A percentile compares a stretch with the other conserved stretches of the same genome.
These are phyloP conservation scores for Xanthoconium stramineum DNA, from an alignment of 768 basidiomycete species.

Conservation along the genomic window DNA sequence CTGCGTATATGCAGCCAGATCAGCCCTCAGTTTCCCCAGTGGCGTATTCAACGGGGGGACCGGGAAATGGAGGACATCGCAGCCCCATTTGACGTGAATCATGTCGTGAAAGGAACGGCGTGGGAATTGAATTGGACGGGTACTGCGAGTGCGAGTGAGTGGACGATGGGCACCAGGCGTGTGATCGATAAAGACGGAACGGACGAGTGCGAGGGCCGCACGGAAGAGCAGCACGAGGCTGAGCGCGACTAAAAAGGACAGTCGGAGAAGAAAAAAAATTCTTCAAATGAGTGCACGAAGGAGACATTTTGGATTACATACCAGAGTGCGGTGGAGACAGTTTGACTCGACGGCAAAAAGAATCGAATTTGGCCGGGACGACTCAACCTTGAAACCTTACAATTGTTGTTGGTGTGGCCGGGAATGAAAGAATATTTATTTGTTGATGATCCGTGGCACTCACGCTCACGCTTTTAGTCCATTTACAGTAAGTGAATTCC, in stretches of 20 bases:
- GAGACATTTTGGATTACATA: neutral
- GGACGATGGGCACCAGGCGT: neutral
- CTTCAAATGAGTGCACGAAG: neutral
- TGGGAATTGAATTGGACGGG: neutral
- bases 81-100: conserved; percentile 48
- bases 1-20: conserved; percentile 72
- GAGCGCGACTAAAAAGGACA: conserved; percentile 21
- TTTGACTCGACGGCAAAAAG: conserved; percentile 11
- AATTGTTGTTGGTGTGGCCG: conserved; percentile 1
- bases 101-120: conserved; percentile 28
- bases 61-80: conserved; percentile 48
- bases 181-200: conserved; percentile 4
- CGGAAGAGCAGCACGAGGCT: conserved; percentile 35
- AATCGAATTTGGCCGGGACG: no score
- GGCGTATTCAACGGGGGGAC: conserved; percentile 58
- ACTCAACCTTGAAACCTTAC: no score
- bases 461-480: no score
- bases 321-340: conserved; percentile 30
- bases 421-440: no score
- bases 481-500: no score
- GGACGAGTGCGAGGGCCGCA: conserved; percentile 21
- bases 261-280: neutral
- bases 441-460: no score
- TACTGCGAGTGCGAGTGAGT: neutral
- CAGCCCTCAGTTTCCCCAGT: conserved; percentile 53